Evolutionary conservation across 2,329 filamentous ascomycete species (phyloP), one percentile per base, ranked within the genome.

Genomic region (Phialemonium atrogriseum): DNA sequence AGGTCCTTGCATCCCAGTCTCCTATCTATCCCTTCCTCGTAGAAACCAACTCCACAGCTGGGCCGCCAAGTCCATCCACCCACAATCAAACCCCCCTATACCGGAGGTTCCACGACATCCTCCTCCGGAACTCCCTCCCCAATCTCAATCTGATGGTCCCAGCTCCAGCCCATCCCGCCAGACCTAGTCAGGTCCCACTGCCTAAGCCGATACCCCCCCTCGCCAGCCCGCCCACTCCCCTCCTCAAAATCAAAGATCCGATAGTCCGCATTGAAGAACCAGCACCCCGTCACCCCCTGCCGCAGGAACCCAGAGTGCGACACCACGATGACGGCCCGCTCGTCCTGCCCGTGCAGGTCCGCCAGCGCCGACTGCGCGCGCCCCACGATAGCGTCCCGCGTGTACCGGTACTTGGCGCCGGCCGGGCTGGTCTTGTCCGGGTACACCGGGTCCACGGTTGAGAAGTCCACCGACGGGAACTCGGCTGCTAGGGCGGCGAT

Each of bases 241-340:
- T 46, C 48, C 9, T 48, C 60, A 41, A 76, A 74, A 12, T 72
- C 64, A 44, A 80, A 81, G 18, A 80, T 57, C 10, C 77, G 66
- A 50, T 75, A 82, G 44, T 82, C 77, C 9, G 69, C 70, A 39
- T 81, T 81, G 48, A 67, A 70, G 44, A 62, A 76, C 58, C 59
- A 70, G 41, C 58, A 59, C 2, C 73, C 68, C 7, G 62, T 66
- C 7, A 81, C 65, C 7, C 65, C 73, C 4, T 61, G 50, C n/a
- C 76, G 58, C 39, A 82, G 44, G 48, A 81, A 82, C 0, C 68
- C 74, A 2, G 77, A 74, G 53, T 82, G 77, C 2, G 70, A 72
- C 4, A 83, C 75, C 0, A 82, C 76, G 8, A 77, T 62, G 33
- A 83, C 64, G 31, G 77, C 60, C 42, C 73, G 72, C 52, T 82